Evolutionary conservation across 2,329 filamentous ascomycete species (phyloP).

Genomic region (Immersiporthe knoxdaviesiana): DNA sequence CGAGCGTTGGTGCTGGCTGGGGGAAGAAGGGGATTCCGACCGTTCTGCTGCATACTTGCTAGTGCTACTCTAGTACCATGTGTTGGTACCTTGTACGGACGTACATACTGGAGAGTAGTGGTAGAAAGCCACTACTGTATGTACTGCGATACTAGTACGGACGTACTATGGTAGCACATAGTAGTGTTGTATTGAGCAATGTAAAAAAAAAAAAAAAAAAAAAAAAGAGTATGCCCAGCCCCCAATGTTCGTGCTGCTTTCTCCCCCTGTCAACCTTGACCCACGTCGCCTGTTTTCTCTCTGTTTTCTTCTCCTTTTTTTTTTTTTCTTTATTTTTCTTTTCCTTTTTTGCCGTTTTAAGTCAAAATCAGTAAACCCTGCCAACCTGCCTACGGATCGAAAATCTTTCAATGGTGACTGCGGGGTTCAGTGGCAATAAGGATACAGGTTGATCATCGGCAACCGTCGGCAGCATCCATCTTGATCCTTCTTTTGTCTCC

Average conservation of each 20-base stretch:
- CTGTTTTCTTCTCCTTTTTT: neutral
- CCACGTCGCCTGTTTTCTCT: conserved; percentile 4
- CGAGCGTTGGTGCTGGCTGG: conserved; percentile 21
- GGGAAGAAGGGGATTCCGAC: neutral
- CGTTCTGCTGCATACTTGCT: neutral
- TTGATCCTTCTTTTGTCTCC: neutral
- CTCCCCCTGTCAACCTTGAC: conserved; percentile 23
- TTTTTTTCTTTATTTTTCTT: neutral
- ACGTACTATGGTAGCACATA: no score
- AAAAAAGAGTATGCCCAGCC: neutral
- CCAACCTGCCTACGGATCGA: neutral
- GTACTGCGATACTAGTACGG: no score
- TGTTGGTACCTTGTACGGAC: no score
- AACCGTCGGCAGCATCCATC: neutral
- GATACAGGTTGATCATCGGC: neutral
- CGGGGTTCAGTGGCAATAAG: neutral
- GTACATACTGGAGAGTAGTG: no score
- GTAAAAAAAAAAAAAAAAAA: neutral
- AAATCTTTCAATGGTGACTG: neutral
- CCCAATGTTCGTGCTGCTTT: neutral
- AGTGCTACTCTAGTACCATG: neutral
- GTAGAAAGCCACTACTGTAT: no score
- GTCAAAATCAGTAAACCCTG: conserved; percentile 12
- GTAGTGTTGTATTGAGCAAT: no score
- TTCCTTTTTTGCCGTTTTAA: neutral